Evolutionary conservation across 1,139 yeast species (phyloP).

Genomic region (Arxiozyma bovina): DNA sequence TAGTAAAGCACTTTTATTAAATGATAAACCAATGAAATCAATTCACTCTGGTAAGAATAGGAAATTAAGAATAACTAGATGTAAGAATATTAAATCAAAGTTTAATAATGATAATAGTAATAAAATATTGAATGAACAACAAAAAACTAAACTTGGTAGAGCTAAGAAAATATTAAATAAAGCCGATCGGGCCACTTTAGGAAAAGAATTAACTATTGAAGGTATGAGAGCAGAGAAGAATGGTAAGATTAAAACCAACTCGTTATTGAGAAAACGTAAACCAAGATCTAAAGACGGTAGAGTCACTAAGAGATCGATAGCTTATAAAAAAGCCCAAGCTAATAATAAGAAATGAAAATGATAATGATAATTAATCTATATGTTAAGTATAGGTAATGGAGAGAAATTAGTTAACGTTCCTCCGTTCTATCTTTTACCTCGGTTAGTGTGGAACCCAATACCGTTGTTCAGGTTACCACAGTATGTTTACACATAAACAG

Average conservation of each 20-base stretch:
- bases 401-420: neutral
- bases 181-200: constrained; percentile 66
- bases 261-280: constrained; percentile 58
- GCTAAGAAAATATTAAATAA: constrained; percentile 68
- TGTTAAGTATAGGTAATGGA: too few relatives aligned
- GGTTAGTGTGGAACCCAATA: neutral
- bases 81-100: constrained; percentile 46
- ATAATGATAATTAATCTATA: neutral
- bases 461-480: neutral
- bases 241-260: constrained; percentile 34
- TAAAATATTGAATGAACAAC: constrained; percentile 44
- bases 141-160: constrained; percentile 72
- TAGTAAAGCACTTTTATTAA: constrained; percentile 68
- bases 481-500: too few relatives aligned
- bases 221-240: constrained; percentile 79
- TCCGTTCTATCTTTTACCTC: neutral
- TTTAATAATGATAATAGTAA: constrained; percentile 20
- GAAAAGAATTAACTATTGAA: constrained; percentile 46
- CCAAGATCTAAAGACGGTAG: constrained; percentile 43
- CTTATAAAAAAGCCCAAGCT: constrained; percentile 23
- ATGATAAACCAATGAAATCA: constrained; percentile 55
- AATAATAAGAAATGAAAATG: constrained; percentile 5
- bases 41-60: constrained; percentile 18
- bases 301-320: constrained; percentile 32
- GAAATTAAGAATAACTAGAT: constrained; percentile 66